Evolutionary conservation across 225 moss, liverwort and hornwort species (phyloP), one percentile per base, ranked within the genome.

Genomic region (Antitrichia curtipendula): DNA sequence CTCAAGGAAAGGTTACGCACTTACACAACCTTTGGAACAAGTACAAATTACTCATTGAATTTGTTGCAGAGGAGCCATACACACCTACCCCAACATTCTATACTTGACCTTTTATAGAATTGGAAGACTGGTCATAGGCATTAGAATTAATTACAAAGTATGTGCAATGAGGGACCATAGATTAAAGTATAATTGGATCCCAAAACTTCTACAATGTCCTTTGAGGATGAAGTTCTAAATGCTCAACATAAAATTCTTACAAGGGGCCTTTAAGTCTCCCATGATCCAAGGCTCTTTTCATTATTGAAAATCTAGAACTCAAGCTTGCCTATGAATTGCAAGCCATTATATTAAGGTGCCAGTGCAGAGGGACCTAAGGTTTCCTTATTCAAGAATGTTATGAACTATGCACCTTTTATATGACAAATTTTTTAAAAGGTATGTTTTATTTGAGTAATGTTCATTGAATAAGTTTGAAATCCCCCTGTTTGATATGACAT

Each of bases 181-280:
- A n/a, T n/a, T n/a, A n/a, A n/a, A n/a, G n/a, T n/a, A n/a, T n/a
- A n/a, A 0, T 18, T 47, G 3, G 1, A 29, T 1, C 1, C 25
- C 2, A 73, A 29, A 9, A 31, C 3, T 47, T 73, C 2, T 1
- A 3, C 16, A 9, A 31, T 1, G 0, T 21, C 21, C 10, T 20
- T 49, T 19, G 0, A 45, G 0, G 5, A 2, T 29, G 3, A 71
- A 71, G 10, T 6, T 6, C 12, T 28, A 9, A 45, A 45, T 72
- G 6, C 3, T 28, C 3, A 16, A 28, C 0, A 43, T 43, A 5
- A 72, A 28, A 9, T 16, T 43, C 3, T 28, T 45, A 3, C 0
- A 45, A 1, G 12, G 4, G 3, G 0, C 0, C 2, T 9, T 2
- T 43, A n/a, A 10, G 5, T 1, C 18, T 19, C 1, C 1, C 2